Base-by-base conservation (phyloP, 2,329 filamentous ascomycete genomes). In the Phaeosphaeriaceae sp. region DNA sequence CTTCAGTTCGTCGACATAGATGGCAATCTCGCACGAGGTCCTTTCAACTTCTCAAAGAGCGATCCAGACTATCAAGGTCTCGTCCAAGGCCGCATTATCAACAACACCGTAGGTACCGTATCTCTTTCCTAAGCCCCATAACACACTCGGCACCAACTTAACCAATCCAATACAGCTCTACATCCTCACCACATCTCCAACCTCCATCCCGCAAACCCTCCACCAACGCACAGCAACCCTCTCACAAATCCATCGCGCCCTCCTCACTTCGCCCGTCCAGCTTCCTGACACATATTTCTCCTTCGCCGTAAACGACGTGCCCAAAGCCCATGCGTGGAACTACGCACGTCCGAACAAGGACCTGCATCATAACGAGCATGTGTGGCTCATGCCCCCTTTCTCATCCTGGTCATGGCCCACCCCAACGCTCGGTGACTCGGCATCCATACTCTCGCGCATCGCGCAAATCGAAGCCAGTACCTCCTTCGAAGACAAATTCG, bases 331-430 rank as follows among this genome's bases (percentile, higher is more conserved):
- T 33, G 61, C 59, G 4, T 68, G 63, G 65, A 41, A 53, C 33
- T 68, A 66, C 45, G 48, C 63, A 4, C 51, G 51, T 1, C 57
- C 59, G 2, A 68, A 66, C 47, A 66, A 66, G 47, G 31, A 21
- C 1, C 31, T n/a, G 2, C 36, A 40, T 2, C 15, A 40, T 54
- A 9, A 25, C 10, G 53, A 59, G 33, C 60, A 62, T 46, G 58
- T 55, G n/a, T 69, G 58, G 60, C 53, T 67, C 50, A 71, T 71
- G 63, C 66, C 68, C 7, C 49, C 58, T 44, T 68, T 68, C 40
- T 58, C 60, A 22, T 66, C 62, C 48, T 71, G 66, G 62, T 55
- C 48, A 15, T 67, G 62, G 63, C 49, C 56, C 6, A 20, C 22
- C 19, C 7, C 40, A 13, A 36, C 27, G 10, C 53, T 65, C 10